These are phyloP conservation scores for Colletotrichum tabaci DNA, from an alignment of 2,329 filamentous ascomycete species.

Conservation along the genomic window DNA sequence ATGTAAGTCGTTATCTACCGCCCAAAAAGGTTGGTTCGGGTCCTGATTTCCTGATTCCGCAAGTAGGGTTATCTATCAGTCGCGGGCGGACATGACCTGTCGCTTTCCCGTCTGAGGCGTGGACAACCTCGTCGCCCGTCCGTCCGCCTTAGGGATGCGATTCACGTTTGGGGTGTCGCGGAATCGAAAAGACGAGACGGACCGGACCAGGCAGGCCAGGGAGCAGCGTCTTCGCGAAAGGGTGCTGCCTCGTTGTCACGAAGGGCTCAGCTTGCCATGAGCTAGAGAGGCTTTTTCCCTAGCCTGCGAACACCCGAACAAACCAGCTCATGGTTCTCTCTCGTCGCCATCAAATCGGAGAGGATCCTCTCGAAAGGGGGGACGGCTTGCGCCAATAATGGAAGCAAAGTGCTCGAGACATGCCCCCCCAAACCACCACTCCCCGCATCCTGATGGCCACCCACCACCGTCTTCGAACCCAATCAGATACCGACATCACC, in stretches of 20 bases:
- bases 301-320: conserved; percentile 7
- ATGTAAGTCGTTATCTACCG: conserved; percentile 23
- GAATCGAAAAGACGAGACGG: too few relatives aligned
- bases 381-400: conserved; percentile 23
- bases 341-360: conserved; percentile 22
- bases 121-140: too few relatives aligned
- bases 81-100: not conserved
- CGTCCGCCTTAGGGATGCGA: too few relatives aligned
- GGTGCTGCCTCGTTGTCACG: not conserved
- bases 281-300: not conserved
- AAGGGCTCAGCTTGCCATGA: conserved; percentile 8
- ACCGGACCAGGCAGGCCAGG: not conserved
- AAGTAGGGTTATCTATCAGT: not conserved
- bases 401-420: not conserved
- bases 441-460: conserved; percentile 39
- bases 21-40: not conserved
- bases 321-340: not conserved
- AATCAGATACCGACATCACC: conserved; percentile 34
- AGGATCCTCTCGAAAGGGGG: conserved; percentile 12
- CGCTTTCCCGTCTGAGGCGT: not conserved
- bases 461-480: conserved; percentile 22
- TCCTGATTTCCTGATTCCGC: not conserved
- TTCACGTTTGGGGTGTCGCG: too few relatives aligned
- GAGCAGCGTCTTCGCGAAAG: not conserved
- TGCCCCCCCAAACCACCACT: conserved; percentile 24